These are phyloP conservation scores for Arthrocladium fulminans DNA, from an alignment of 2,329 filamentous ascomycete species.

Conservation along the genomic window DNA sequence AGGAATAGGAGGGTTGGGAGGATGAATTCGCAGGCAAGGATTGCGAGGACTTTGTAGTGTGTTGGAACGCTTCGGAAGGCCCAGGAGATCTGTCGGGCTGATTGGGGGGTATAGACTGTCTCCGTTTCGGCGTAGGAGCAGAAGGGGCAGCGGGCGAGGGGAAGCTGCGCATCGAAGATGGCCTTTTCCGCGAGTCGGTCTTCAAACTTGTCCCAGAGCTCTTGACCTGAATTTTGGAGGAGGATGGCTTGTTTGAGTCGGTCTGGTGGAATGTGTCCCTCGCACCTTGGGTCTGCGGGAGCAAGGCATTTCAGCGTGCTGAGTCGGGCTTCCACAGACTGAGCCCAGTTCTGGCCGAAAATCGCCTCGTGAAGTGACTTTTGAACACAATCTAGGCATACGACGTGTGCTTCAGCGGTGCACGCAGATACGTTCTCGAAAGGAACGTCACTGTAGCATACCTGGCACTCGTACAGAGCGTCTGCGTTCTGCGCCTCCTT, in stretches of 20 bases:
- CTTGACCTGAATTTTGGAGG: slow-evolving; percentile 58
- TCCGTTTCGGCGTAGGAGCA: slow-evolving; percentile 88
- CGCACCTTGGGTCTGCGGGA: slow-evolving; percentile 59
- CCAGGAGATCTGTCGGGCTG: slow-evolving; percentile 44
- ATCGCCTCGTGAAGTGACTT: slow-evolving; percentile 76
- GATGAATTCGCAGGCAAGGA: slow-evolving; percentile 37
- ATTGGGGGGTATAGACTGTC: slow-evolving; percentile 55
- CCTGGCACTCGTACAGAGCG: slow-evolving; percentile 41
- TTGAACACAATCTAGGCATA: slow-evolving; percentile 64
- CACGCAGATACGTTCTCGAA: slow-evolving; percentile 42
- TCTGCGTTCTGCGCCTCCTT: slow-evolving; percentile 33
- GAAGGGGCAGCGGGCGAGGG: slow-evolving; percentile 77
- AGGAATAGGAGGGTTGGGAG: slow-evolving; percentile 47
- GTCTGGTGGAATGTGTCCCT: slow-evolving; percentile 60
- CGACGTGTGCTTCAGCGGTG: slow-evolving; percentile 35
- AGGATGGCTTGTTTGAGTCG: slow-evolving; percentile 65
- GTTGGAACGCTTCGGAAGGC: slow-evolving; percentile 49
- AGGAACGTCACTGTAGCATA: slow-evolving; percentile 39
- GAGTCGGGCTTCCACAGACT: slow-evolving; percentile 62
- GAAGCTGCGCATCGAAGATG: slow-evolving; percentile 62
- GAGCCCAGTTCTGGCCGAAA: slow-evolving; percentile 86
- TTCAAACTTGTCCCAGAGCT: slow-evolving; percentile 67
- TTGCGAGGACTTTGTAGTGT: slow-evolving; percentile 30
- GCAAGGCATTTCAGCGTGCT: slow-evolving; percentile 79
- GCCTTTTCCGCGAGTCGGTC: slow-evolving; percentile 68